Evolutionary conservation across 768 basidiomycete species (phyloP), one percentile per base, ranked within the genome.

Genomic region (Mycena chlorophos): DNA sequence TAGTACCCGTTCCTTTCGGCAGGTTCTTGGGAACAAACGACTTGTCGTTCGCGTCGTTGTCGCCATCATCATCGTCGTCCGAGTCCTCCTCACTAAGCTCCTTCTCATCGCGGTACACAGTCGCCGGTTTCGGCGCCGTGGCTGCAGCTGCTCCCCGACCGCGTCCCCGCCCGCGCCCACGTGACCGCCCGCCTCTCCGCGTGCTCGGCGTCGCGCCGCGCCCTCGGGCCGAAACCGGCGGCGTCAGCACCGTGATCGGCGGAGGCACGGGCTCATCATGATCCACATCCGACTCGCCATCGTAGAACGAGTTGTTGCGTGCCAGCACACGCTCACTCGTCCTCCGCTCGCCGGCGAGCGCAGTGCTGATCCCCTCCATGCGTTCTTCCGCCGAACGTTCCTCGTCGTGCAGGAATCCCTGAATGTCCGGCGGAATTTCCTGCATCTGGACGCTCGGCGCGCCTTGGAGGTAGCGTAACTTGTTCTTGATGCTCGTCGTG

Each of bases 401-500:
- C 67, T 93, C 91, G 51, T 87, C 85, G 3, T 79, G 84, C 26
- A 95, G 70, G 65, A 91, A 79, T 1, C 84, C 88, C 58, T 86
- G 87, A 16, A 99, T 73, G 64, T 95, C 89, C 0, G 95, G 95
- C 3, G 97, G 96, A 25, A 98, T 91, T 71, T 98, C 94, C 65
- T 94, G 91, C 91, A 98, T 90, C 61, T 86, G 86, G 10, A 98
- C 92, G 67, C 91, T 94, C n/a, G 96, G 96, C 38, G 96, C 97
- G 28, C 95, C 94, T 57, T 94, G 89, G 14, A 98, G 76, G 69
- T 94, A 98, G 27, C 96, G 80, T 40, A 99, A 75, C 69, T 96
- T 94, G 65, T 88, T 93, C 25, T 88, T 83, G 43, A 95, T 87
- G 57, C 80, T 86, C 55, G 89, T 78, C n/a, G 89, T 86, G 62